Conservation (phyloP, 1,284 basidiomycete genomes). For the Grifola frondosa region DNA sequence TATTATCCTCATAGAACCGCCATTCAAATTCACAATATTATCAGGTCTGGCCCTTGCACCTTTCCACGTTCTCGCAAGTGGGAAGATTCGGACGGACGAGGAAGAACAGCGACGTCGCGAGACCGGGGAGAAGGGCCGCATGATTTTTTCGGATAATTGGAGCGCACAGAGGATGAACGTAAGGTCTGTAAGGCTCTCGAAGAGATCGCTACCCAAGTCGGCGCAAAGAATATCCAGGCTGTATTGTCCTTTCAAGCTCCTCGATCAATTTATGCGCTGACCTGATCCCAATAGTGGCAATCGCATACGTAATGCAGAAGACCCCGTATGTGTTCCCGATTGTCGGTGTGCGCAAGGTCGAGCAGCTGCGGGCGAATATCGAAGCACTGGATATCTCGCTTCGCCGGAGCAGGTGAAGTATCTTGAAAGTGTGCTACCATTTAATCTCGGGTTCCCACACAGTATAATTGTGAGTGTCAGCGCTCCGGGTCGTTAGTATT, state of each 20-base stretch:
- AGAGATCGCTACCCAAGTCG: slow-evolving; percentile 46
- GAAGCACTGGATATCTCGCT: slow-evolving; percentile 24
- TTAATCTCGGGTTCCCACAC: slow-evolving; percentile 23
- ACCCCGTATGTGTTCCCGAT: slow-evolving; percentile 25
- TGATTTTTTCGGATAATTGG: too few relatives aligned
- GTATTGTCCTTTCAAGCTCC: slow-evolving; percentile 15
- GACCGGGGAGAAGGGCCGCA: slow-evolving; percentile 40
- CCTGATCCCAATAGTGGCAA: slow-evolving; percentile 18
- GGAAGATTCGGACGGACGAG: slow-evolving; percentile 45
- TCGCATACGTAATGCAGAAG: slow-evolving; percentile 29
- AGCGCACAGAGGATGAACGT: slow-evolving; percentile 40
- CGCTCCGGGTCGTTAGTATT: not conserved
- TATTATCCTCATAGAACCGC: not conserved
- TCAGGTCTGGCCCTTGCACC: slow-evolving; percentile 46
- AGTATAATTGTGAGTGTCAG: slow-evolving; percentile 15
- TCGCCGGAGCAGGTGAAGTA: slow-evolving; percentile 19
- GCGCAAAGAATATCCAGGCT: slow-evolving; percentile 29
- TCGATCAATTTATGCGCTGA: slow-evolving; percentile 32
- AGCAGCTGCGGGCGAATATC: slow-evolving; percentile 23
- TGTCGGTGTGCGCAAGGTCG: slow-evolving; percentile 27
- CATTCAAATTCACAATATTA: too few relatives aligned
- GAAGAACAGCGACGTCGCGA: slow-evolving; percentile 40
- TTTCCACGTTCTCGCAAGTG: slow-evolving; percentile 48
- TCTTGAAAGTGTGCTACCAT: slow-evolving; percentile 17
- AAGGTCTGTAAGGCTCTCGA: slow-evolving; percentile 44